Conservation (phyloP, 306 rosid species). For the Vachellia collinsii region DNA sequence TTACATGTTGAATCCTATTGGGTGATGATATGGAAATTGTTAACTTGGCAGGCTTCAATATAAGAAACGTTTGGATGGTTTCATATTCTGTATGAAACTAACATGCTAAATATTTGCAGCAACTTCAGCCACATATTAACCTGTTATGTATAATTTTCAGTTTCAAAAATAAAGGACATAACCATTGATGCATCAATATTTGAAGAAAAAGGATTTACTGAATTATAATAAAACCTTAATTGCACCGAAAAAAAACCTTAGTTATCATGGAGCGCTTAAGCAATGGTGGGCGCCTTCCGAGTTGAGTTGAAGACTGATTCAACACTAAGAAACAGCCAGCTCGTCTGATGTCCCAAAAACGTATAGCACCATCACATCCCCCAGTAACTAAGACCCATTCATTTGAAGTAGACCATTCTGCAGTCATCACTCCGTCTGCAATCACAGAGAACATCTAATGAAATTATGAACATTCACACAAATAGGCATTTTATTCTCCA, state of each 20-base stretch:
- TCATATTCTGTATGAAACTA: conserved; percentile 23
- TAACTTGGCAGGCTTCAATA: conserved; percentile 7
- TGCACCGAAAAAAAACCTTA: conserved; percentile 49
- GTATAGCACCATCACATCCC: conserved; percentile 97
- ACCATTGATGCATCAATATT: conserved; percentile 2
- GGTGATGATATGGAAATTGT: conserved; percentile 11
- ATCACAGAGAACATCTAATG: conserved; percentile 32
- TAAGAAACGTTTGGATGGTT: conserved; percentile 14
- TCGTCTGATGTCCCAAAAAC: conserved; percentile 96
- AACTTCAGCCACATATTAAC: conserved; percentile 33
- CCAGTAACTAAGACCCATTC: conserved; percentile 93
- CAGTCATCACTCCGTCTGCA: conserved; percentile 90
- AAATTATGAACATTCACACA: conserved; percentile 20
- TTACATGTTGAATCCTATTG: conserved; percentile 62
- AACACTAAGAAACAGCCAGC: conserved; percentile 86
- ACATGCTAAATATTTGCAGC: conserved; percentile 17
- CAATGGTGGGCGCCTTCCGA: conserved; percentile 86
- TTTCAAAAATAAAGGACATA: neutral
- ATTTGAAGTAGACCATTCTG: conserved; percentile 90
- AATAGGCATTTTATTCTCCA: conserved; percentile 11
- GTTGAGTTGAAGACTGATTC: conserved; percentile 89
- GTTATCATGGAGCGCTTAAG: conserved; percentile 48
- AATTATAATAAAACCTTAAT: conserved; percentile 14
- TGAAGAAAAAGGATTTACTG: conserved; percentile 18
- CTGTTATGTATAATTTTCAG: conserved; percentile 1